Percentiles rank a stretch among this genome's conserved stretches.
These are phyloP conservation scores for Kodamaea sagamina DNA, from an alignment of 805 yeast species.

Conservation along the genomic window DNA sequence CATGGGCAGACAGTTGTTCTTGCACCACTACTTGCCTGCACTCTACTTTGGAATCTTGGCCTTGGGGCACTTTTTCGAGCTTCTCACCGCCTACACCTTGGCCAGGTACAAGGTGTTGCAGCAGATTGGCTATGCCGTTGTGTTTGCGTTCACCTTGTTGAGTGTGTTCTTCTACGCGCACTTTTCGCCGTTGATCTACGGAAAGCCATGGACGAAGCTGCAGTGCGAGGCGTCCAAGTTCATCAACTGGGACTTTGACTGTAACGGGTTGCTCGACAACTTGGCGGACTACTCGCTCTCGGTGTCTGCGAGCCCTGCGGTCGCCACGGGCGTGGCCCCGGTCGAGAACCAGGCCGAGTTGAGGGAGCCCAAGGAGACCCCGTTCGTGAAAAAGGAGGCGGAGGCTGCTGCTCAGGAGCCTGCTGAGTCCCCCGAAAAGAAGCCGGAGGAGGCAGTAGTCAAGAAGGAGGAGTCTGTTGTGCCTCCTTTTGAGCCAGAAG, in stretches of 20 bases:
- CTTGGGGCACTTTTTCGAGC: constrained; percentile 66
- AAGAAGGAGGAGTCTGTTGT: constrained; percentile 15
- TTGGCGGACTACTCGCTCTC: constrained; percentile 25
- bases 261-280: constrained; percentile 54
- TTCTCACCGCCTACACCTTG: constrained; percentile 45
- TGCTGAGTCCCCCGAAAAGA: constrained; percentile 6
- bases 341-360: constrained; percentile 17
- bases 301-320: constrained; percentile 8
- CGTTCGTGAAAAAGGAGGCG: constrained; percentile 15
- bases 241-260: constrained; percentile 87
- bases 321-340: constrained; percentile 18
- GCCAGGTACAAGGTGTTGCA: constrained; percentile 42
- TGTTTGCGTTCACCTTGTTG: constrained; percentile 50
- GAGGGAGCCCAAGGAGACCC: constrained; percentile 29
- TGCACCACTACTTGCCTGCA: constrained; percentile 93
- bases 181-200: constrained; percentile 78
- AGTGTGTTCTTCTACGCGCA: constrained; percentile 56
- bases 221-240: constrained; percentile 64
- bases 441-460: constrained; percentile 9
- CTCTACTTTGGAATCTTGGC: constrained; percentile 83
- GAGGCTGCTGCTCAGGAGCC: constrained; percentile 16
- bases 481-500: constrained; percentile 17
- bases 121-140: constrained; percentile 44
- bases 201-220: constrained; percentile 71
- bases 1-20: constrained; percentile 90